Percentiles rank a stretch among this genome's conserved stretches.
Conservation (phyloP, 2,329 filamentous ascomycete species). For the Sarocladium brachiariae region DNA sequence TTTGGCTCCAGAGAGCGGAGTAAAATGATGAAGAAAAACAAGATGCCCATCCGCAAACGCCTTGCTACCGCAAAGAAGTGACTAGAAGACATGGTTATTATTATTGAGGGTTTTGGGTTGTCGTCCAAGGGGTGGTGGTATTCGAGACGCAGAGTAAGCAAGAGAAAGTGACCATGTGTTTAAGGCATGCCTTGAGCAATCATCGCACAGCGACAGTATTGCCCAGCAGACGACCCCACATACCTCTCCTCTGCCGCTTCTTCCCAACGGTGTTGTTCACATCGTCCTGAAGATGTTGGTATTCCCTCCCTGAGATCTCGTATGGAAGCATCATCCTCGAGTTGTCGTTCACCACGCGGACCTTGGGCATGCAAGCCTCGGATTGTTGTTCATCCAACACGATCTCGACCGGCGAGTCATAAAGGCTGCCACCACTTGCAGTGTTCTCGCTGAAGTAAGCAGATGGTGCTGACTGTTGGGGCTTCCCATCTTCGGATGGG, state of each 20-base stretch:
- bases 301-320: slow-evolving; percentile 47
- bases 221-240: slow-evolving; percentile 49
- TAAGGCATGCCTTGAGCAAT: background rate
- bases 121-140: too few species aligned
- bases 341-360: slow-evolving; percentile 14
- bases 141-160: background rate
- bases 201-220: slow-evolving; percentile 34
- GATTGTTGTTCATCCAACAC: slow-evolving; percentile 27
- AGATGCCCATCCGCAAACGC: slow-evolving; percentile 5
- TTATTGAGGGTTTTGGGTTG: slow-evolving; percentile 3
- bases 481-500: slow-evolving; percentile 35
- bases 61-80: slow-evolving; percentile 3
- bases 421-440: slow-evolving; percentile 33
- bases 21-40: background rate
- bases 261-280: slow-evolving; percentile 25
- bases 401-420: slow-evolving; percentile 43
- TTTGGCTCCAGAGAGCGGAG: too few species aligned
- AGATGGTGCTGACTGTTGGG: slow-evolving; percentile 20
- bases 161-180: background rate
- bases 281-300: slow-evolving; percentile 43
- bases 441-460: slow-evolving; percentile 32
- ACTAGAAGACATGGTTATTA: background rate
- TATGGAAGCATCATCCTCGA: slow-evolving; percentile 38
- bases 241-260: slow-evolving; percentile 44
- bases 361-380: slow-evolving; percentile 27